Conservation (phyloP, 208 protist genomes). For the Zelonia costaricensis region DNA sequence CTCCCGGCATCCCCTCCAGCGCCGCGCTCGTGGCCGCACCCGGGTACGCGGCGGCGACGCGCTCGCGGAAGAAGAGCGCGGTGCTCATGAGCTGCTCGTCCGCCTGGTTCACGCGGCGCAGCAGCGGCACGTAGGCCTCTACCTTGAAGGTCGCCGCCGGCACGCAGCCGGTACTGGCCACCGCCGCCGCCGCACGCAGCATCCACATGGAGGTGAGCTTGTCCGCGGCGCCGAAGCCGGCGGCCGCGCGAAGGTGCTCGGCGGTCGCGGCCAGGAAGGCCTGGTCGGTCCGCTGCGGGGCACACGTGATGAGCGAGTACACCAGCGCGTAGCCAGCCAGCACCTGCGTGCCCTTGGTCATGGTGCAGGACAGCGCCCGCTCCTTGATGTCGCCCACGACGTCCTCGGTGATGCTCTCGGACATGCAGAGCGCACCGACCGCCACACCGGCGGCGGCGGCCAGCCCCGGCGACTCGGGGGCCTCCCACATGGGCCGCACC, state of each 20-base stretch:
- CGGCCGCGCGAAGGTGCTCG: slow-evolving; percentile 54
- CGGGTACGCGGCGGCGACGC: slow-evolving; percentile 55
- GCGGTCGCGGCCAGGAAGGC: slow-evolving; percentile 67
- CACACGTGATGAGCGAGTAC: slow-evolving; percentile 68
- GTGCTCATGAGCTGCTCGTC: slow-evolving; percentile 86
- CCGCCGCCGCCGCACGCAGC: slow-evolving; percentile 75
- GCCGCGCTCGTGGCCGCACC: slow-evolving; percentile 6
- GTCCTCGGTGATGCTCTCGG: slow-evolving; percentile 71
- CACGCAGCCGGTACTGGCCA: slow-evolving; percentile 60
- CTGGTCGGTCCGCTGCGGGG: slow-evolving; percentile 55
- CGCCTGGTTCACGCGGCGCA: slow-evolving; percentile 58
- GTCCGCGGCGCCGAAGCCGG: slow-evolving; percentile 54
- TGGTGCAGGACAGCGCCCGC: slow-evolving; percentile 55
- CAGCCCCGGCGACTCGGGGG: slow-evolving; percentile 64
- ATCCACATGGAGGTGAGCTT: slow-evolving; percentile 85
- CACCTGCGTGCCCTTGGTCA: slow-evolving; percentile 57
- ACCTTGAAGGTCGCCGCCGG: slow-evolving; percentile 39
- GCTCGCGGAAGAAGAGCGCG: slow-evolving; percentile 80
- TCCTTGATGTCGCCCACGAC: slow-evolving; percentile 72
- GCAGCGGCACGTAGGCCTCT: slow-evolving; percentile 63
- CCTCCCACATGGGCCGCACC: slow-evolving; percentile 75
- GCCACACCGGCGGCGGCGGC: slow-evolving; percentile 73
- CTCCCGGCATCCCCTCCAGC: slow-evolving; percentile 49
- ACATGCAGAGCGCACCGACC: slow-evolving; percentile 83
- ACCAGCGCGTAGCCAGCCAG: slow-evolving; percentile 77